phyloP scores from a whole-genome alignment of 306 rosid species.

The Malus domestica region DNA sequence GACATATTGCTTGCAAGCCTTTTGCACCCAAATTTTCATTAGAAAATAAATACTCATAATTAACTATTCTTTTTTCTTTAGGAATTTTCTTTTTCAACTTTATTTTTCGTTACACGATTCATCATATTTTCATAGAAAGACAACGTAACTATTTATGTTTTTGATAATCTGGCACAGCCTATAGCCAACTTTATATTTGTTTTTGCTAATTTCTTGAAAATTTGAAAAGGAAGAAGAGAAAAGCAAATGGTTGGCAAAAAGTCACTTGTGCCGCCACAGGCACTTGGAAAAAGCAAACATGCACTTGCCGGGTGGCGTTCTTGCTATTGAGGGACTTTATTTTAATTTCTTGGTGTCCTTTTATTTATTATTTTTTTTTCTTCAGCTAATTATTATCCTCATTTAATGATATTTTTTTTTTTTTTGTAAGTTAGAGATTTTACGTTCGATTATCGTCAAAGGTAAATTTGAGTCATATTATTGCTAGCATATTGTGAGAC shows the following conservation, averaged over 20 bases:
- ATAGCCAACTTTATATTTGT: not conserved
- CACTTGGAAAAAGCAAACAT: not conserved
- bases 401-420: rapidly evolving
- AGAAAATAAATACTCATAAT: too few species aligned
- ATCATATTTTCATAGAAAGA: not conserved
- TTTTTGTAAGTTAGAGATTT: rapidly evolving
- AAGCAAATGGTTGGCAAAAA: not conserved
- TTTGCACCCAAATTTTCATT: not conserved
- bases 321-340: not conserved
- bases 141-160: not conserved
- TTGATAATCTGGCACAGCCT: too few species aligned
- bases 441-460: too few species aligned
- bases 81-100: not conserved
- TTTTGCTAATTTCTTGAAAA: not conserved
- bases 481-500: too few species aligned
- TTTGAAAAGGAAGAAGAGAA: not conserved
- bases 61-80: not conserved
- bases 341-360: not conserved
- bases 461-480: too few species aligned
- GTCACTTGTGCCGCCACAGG: not conserved
- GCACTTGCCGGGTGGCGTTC: conserved; percentile 9
- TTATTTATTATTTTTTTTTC: too few species aligned
- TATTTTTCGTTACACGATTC: too few species aligned
- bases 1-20: not conserved
- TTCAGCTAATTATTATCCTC: too few species aligned